These are phyloP conservation scores for Parathielavia appendiculata DNA, from an alignment of 495 filamentous ascomycete genomes.

Conservation along the genomic window DNA sequence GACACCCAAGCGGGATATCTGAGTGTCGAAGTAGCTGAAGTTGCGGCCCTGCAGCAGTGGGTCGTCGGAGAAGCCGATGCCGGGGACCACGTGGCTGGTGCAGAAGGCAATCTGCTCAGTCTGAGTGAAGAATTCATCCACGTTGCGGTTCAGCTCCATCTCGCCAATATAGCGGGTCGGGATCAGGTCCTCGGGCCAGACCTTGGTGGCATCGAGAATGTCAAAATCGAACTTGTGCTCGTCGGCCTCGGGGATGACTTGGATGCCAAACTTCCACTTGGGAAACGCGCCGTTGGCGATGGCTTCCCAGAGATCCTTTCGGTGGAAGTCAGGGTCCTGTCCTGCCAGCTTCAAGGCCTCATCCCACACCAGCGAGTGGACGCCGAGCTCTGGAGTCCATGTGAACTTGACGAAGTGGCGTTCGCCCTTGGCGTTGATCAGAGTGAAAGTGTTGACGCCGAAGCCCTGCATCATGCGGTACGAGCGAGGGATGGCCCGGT, in stretches of 20 bases:
- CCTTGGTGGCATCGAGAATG: conserved; percentile 84
- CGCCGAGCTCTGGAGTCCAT: conserved; percentile 70
- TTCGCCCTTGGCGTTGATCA: conserved; percentile 66
- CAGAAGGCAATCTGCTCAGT: conserved; percentile 84
- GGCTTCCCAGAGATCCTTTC: conserved; percentile 76
- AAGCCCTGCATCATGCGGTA: conserved; percentile 91
- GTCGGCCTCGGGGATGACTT: conserved; percentile 64
- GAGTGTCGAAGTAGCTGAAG: conserved; percentile 86
- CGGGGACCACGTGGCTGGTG: conserved; percentile 78
- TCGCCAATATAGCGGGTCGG: conserved; percentile 78
- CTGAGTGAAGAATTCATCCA: conserved; percentile 83
- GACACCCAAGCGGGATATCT: conserved; percentile 71
- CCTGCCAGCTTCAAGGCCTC: conserved; percentile 77
- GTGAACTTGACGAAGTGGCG: conserved; percentile 79
- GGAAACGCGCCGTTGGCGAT: conserved; percentile 69
- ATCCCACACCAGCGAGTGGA: conserved; percentile 84
- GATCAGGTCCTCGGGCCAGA: conserved; percentile 82
- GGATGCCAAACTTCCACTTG: conserved; percentile 81
- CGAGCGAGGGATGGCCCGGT: conserved; percentile 73
- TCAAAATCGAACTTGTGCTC: conserved; percentile 85
- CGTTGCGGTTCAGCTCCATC: conserved; percentile 74
- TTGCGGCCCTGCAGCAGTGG: conserved; percentile 78
- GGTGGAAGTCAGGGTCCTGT: conserved; percentile 84
- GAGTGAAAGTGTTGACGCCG: conserved; percentile 77
- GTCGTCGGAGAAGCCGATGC: conserved; percentile 83